Conservation (phyloP, 2,329 filamentous ascomycete genomes). For the Colletotrichum simmondsii region DNA sequence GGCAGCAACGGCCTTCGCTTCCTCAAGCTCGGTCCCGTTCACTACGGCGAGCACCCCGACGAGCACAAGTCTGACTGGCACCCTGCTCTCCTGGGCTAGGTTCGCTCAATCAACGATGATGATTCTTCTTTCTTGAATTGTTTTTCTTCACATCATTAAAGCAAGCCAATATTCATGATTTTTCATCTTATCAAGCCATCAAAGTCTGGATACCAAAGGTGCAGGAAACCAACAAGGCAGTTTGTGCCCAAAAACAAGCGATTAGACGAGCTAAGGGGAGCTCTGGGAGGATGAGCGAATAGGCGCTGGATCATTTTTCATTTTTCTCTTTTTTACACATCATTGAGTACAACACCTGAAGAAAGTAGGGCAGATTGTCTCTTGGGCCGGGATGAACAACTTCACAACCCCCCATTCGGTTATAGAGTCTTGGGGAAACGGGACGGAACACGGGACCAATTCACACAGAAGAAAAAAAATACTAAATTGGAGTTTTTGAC, state of each 20-base stretch:
- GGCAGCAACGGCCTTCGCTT: slow-evolving; percentile 56
- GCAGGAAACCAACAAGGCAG: slow-evolving; percentile 14
- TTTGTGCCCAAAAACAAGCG: slow-evolving; percentile 14
- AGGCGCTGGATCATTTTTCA: neutral
- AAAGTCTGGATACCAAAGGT: neutral
- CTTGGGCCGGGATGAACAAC: neutral
- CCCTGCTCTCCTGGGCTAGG: slow-evolving; percentile 22
- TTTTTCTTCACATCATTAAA: neutral
- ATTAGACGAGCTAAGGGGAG: neutral
- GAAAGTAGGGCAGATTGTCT: neutral
- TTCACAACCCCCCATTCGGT: neutral
- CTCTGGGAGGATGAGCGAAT: neutral
- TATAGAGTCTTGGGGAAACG: slow-evolving; percentile 8
- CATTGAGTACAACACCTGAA: neutral
- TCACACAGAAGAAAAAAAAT: neutral
- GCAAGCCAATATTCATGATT: neutral
- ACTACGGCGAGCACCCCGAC: slow-evolving; percentile 70
- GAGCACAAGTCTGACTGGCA: slow-evolving; percentile 57
- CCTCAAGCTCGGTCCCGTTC: slow-evolving; percentile 73
- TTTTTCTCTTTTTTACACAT: neutral
- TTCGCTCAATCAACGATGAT: neutral
- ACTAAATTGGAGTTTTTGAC: neutral
- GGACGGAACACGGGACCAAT: neutral
- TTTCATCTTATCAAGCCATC: neutral
- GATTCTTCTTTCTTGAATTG: neutral